Percentiles rank a stretch among this genome's conserved stretches.
Conservation (phyloP, 352 stramenopile species). For the Pythium periplocum region DNA sequence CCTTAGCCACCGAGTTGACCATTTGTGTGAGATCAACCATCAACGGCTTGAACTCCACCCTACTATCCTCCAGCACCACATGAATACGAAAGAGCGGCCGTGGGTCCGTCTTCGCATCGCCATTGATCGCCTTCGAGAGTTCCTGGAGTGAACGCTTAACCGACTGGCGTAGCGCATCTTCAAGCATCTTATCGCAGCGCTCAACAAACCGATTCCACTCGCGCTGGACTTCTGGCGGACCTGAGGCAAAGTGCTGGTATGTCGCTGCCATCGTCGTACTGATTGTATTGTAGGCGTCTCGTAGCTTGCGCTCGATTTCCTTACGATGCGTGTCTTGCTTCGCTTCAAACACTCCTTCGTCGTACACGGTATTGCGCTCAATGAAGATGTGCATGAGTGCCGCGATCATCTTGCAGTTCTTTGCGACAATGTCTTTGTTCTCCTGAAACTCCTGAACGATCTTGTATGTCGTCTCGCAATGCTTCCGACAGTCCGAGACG, state of each 20-base stretch:
- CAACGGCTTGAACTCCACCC: slow-evolving; percentile 91
- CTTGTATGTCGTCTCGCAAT: slow-evolving; percentile 85
- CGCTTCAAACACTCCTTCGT: slow-evolving; percentile 90
- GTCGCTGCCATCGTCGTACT: slow-evolving; percentile 88
- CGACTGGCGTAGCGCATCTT: slow-evolving; percentile 86
- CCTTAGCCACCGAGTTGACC: slow-evolving; percentile 93
- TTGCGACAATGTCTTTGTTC: slow-evolving; percentile 84
- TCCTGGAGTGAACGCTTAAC: slow-evolving; percentile 95
- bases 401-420: slow-evolving; percentile 87
- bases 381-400: slow-evolving; percentile 89
- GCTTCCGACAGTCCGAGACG: slow-evolving; percentile 86
- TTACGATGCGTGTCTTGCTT: slow-evolving; percentile 90
- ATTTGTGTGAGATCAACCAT: slow-evolving; percentile 94
- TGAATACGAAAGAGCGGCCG: slow-evolving; percentile 91
- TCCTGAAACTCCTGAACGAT: slow-evolving; percentile 88
- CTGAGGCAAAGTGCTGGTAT: slow-evolving; percentile 88
- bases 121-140: slow-evolving; percentile 92
- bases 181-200: slow-evolving; percentile 87
- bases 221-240: slow-evolving; percentile 86
- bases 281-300: slow-evolving; percentile 81
- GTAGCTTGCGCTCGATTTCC: slow-evolving; percentile 67
- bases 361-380: slow-evolving; percentile 92
- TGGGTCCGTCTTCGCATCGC: slow-evolving; percentile 88
- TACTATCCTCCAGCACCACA: slow-evolving; percentile 90
- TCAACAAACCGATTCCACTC: slow-evolving; percentile 91